A percentile compares a stretch with the other conserved stretches of the same genome.
Evolutionary conservation across 352 stramenopile genomes (phyloP).

Genomic region (Phytopythium helicoides): DNA sequence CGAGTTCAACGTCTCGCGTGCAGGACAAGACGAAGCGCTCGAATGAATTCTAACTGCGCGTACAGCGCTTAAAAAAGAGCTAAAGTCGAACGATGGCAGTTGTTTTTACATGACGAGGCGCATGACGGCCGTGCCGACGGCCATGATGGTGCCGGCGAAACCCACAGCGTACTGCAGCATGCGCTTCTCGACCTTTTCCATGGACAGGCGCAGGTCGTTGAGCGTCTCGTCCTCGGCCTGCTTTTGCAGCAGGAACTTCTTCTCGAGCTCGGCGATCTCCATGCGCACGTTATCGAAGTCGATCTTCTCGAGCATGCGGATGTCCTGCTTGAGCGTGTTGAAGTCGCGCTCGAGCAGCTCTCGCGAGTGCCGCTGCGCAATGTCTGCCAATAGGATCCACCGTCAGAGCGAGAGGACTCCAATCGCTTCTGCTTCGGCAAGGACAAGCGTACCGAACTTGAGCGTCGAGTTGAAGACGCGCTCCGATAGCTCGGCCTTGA

Average conservation of each 20-base stretch:
- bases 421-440: not conserved
- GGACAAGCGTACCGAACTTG: constrained; percentile 76
- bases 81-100: too few relatives aligned
- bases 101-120: constrained; percentile 61
- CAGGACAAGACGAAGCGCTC: constrained; percentile 44
- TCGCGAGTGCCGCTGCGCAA: constrained; percentile 85
- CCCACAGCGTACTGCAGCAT: constrained; percentile 87
- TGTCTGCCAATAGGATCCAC: constrained; percentile 36
- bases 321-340: constrained; percentile 89
- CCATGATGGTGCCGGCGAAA: constrained; percentile 88
- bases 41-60: constrained; percentile 34
- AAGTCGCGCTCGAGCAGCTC: constrained; percentile 88
- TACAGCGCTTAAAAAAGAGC: too few relatives aligned
- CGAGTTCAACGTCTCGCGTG: constrained; percentile 62
- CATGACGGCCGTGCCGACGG: constrained; percentile 70
- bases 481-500: constrained; percentile 84
- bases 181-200: constrained; percentile 89
- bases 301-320: constrained; percentile 89
- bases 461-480: constrained; percentile 89
- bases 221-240: constrained; percentile 86
- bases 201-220: constrained; percentile 83
- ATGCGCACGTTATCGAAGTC: constrained; percentile 89
- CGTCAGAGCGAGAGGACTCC: not conserved
- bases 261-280: constrained; percentile 85
- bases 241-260: constrained; percentile 89